phyloP scores from a whole-genome alignment of 371 early-diverging fungal species.

The Coelomomyces lativittatus region DNA sequence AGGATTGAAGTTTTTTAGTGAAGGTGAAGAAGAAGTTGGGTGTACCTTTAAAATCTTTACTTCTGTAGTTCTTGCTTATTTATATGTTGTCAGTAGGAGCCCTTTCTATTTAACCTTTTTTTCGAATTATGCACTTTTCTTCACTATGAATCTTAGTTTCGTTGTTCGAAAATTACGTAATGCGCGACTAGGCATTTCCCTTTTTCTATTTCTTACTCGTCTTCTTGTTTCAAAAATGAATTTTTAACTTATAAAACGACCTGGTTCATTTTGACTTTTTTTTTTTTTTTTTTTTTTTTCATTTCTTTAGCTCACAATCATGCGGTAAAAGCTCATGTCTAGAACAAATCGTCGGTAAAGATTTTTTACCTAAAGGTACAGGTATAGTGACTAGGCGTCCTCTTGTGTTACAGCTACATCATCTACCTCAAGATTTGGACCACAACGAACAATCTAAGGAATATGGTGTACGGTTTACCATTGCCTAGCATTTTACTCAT shows the following conservation, averaged over 20 bases:
- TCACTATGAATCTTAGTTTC: neutral
- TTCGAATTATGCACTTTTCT: neutral
- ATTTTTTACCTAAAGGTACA: slow-evolving; percentile 75
- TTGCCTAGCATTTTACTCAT: slow-evolving; percentile 1
- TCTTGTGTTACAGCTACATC: slow-evolving; percentile 69
- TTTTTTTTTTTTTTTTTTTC: neutral
- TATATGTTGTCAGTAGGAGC: no score
- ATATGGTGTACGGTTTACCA: neutral
- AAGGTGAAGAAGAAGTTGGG: no score
- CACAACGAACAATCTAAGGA: neutral
- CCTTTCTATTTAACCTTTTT: no score
- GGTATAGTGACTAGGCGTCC: slow-evolving; percentile 87
- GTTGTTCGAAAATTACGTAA: no score
- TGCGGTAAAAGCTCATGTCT: slow-evolving; percentile 82
- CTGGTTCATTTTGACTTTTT: no score
- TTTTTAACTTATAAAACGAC: neutral
- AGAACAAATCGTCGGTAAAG: slow-evolving; percentile 74
- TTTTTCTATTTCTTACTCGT: neutral
- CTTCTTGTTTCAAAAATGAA: neutral
- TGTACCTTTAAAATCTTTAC: no score
- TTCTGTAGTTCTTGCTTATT: no score
- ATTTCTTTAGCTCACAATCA: slow-evolving; percentile 50
- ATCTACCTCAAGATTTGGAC: slow-evolving; percentile 15
- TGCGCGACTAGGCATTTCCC: no score
- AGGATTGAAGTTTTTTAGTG: no score